Evolutionary conservation across 352 stramenopile genomes (phyloP).

Genomic region (Pythium brachiatum): DNA sequence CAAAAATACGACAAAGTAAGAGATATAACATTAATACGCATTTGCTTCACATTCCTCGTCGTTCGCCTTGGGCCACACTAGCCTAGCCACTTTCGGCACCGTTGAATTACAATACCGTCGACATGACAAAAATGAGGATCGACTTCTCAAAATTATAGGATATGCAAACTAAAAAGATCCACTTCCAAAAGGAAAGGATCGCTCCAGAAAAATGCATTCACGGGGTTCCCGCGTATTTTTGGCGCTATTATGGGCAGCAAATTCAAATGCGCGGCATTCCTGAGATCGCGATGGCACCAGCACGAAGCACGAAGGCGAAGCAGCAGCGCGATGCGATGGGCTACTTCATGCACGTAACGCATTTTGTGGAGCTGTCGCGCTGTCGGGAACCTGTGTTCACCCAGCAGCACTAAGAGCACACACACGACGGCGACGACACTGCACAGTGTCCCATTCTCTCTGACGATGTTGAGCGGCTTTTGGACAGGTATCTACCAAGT

Average conservation of each 20-base stretch:
- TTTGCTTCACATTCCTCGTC: no score
- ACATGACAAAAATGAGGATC: conserved; percentile 2
- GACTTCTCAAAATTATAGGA: neutral
- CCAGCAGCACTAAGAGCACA: neutral
- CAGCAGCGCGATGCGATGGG: conserved; percentile 5
- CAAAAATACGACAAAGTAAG: no score
- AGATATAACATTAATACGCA: no score
- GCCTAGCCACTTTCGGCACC: no score
- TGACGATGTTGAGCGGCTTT: neutral
- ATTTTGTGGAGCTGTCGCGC: conserved; percentile 3
- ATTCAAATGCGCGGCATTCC: no score
- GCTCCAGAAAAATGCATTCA: no score
- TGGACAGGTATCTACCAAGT: neutral
- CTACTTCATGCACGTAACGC: neutral
- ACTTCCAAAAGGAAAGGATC: neutral
- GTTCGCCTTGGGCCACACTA: no score
- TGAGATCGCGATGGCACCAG: no score
- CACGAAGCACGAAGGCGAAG: no score
- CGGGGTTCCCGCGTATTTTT: no score
- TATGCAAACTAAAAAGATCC: neutral
- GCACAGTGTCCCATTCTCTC: neutral
- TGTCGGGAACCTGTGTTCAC: neutral
- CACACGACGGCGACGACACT: neutral
- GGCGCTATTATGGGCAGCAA: no score
- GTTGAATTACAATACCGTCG: neutral